Evolutionary conservation across 2,329 filamentous ascomycete genomes (phyloP).

Genomic region (Plenodomus biglobosus): DNA sequence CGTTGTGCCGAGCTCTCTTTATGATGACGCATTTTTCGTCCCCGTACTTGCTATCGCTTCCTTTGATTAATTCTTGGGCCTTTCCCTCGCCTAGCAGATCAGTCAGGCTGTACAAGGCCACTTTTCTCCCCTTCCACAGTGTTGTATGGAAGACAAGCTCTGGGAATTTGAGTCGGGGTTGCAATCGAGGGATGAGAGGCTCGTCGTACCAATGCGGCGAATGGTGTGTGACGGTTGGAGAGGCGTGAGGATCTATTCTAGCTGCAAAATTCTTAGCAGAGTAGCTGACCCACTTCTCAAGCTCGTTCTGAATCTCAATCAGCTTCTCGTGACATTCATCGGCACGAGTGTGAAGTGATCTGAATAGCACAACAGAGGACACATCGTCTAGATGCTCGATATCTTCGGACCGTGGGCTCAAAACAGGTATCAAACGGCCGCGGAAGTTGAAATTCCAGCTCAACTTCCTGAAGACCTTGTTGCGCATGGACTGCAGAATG

Average conservation of each 20-base stretch:
- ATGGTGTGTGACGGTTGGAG: constrained; percentile 22
- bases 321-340: constrained; percentile 22
- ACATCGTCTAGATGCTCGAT: constrained; percentile 32
- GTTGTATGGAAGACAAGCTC: constrained; percentile 36
- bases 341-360: constrained; percentile 27
- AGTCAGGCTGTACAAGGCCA: constrained; percentile 39
- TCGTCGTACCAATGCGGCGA: constrained; percentile 32
- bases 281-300: constrained; percentile 28
- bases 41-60: constrained; percentile 22
- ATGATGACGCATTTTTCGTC: constrained; percentile 31
- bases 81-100: constrained; percentile 40
- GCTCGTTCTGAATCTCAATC: constrained; percentile 16
- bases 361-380: constrained; percentile 31
- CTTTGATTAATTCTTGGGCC: constrained; percentile 21
- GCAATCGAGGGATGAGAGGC: constrained; percentile 30
- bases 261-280: constrained; percentile 15
- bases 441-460: constrained; percentile 33
- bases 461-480: constrained; percentile 42
- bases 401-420: constrained; percentile 21
- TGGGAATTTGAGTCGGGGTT: constrained; percentile 31
- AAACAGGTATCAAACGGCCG: constrained; percentile 26
- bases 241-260: constrained; percentile 30
- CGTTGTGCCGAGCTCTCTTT: constrained; percentile 31
- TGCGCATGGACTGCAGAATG: constrained; percentile 44
- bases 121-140: constrained; percentile 30